phyloP scores from a whole-genome alignment of 192 early-diverging fungal species.

The Umbelopsis vinacea region DNA sequence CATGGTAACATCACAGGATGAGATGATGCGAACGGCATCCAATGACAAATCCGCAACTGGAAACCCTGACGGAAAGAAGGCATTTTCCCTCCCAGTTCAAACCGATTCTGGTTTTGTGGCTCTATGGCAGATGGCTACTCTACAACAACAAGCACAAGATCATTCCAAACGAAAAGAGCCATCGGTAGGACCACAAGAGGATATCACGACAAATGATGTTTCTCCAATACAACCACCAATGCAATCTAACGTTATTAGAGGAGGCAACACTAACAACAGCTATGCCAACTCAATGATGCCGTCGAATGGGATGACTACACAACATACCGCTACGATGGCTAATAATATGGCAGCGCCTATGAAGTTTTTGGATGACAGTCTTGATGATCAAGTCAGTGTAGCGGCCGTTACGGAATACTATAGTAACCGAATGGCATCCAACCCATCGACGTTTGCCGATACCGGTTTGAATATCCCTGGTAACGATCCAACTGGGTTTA shows the following conservation, averaged over 20 bases:
- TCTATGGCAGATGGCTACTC: slow-evolving; percentile 25
- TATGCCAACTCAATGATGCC: background rate
- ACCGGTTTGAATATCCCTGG: slow-evolving; percentile 23
- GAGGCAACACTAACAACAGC: background rate
- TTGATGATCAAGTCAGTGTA: background rate
- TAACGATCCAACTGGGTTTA: slow-evolving; percentile 8
- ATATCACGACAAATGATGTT: background rate
- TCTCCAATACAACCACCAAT: background rate
- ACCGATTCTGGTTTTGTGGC: slow-evolving; percentile 27
- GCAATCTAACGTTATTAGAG: background rate
- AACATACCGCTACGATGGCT: background rate
- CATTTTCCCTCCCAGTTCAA: slow-evolving; percentile 10
- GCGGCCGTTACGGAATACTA: slow-evolving; percentile 1
- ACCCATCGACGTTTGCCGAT: slow-evolving; percentile 9
- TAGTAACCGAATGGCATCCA: slow-evolving; percentile 8
- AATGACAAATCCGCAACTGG: background rate
- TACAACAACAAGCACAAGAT: slow-evolving; percentile 22
- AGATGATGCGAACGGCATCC: background rate
- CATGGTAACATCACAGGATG: background rate
- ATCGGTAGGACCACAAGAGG: background rate
- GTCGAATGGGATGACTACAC: background rate
- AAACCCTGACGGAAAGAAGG: background rate
- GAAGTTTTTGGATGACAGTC: background rate
- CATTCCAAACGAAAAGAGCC: background rate
- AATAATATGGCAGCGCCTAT: background rate